These are phyloP conservation scores for Trichophyton mentagrophytes DNA, from an alignment of 2,329 filamentous ascomycete species.

Conservation along the genomic window DNA sequence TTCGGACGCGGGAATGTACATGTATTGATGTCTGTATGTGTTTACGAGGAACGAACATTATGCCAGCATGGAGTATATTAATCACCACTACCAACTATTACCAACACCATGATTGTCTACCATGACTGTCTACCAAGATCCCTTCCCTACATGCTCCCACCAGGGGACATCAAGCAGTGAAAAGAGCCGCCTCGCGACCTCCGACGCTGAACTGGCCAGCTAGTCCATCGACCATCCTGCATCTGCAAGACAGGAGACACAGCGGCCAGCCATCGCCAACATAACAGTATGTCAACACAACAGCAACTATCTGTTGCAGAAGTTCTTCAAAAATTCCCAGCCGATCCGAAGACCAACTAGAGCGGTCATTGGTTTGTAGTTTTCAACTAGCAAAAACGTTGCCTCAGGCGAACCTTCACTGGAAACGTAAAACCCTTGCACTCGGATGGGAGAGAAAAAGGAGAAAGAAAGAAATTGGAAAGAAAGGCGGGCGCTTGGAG, in stretches of 20 bases:
- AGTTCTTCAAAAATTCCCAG: constrained; percentile 61
- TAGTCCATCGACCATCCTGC: neutral
- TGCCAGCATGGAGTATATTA: no score
- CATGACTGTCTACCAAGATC: neutral
- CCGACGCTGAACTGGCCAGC: neutral
- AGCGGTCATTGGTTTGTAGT: constrained; percentile 60
- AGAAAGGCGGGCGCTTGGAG: constrained; percentile 9
- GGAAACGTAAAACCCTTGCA: constrained; percentile 65
- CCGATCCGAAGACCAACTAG: constrained; percentile 54
- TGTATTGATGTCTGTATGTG: no score
- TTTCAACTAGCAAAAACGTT: constrained; percentile 79
- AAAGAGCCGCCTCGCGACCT: constrained; percentile 9
- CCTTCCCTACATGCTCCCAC: constrained; percentile 14
- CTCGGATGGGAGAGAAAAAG: constrained; percentile 44
- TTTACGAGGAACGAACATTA: no score
- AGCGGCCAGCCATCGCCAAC: neutral
- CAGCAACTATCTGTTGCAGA: neutral
- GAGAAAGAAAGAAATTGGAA: constrained; percentile 18
- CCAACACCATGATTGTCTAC: neutral
- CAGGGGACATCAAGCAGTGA: constrained; percentile 13
- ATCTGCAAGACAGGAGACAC: neutral
- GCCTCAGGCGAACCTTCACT: constrained; percentile 76
- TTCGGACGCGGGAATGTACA: no score
- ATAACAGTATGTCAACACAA: no score
- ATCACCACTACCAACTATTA: no score